Evolutionary conservation across 228 moss, liverwort and hornwort species (phyloP).

Genomic region (Sphagnum magellanicum): DNA sequence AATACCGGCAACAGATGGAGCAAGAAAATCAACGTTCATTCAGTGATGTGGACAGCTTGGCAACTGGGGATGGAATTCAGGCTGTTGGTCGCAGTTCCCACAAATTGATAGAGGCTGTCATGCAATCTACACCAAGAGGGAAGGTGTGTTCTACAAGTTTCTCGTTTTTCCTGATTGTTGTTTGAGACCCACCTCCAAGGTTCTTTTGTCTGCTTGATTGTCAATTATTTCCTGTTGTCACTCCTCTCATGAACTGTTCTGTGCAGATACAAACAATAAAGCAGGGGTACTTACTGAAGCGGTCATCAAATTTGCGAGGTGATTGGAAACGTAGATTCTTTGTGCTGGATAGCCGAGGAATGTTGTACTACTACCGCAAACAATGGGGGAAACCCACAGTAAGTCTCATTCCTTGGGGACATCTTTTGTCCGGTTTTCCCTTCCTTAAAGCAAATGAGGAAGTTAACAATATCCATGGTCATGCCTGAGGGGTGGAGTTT

Average conservation of each 20-base stretch:
- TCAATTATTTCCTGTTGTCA: too few relatives aligned
- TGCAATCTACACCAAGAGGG: slow-evolving; percentile 93
- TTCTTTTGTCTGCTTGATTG: too few relatives aligned
- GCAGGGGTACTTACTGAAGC: slow-evolving; percentile 93
- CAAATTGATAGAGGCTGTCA: slow-evolving; percentile 89
- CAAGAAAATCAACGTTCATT: slow-evolving; percentile 87
- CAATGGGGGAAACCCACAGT: slow-evolving; percentile 98
- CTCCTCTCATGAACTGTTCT: too few relatives aligned
- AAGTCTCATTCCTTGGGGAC: slow-evolving; percentile 2
- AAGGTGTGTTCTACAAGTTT: slow-evolving; percentile 29
- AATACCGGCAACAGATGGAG: slow-evolving; percentile 89
- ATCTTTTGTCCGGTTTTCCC: too few relatives aligned
- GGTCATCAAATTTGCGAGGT: slow-evolving; percentile 87
- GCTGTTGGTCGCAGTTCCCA: slow-evolving; percentile 87
- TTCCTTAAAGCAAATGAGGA: too few relatives aligned
- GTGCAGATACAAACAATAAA: slow-evolving; percentile 76
- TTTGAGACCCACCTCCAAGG: too few relatives aligned
- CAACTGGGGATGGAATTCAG: slow-evolving; percentile 69
- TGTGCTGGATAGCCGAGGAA: slow-evolving; percentile 91
- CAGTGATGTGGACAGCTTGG: slow-evolving; percentile 58
- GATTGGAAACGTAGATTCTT: slow-evolving; percentile 99
- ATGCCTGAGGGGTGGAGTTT: too few relatives aligned
- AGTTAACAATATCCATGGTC: too few relatives aligned
- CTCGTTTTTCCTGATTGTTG: too few relatives aligned
- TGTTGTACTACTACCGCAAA: slow-evolving; percentile 91